phyloP scores from a whole-genome alignment of 2,329 filamentous ascomycete genomes.

The Sordariomycetes sp. region DNA sequence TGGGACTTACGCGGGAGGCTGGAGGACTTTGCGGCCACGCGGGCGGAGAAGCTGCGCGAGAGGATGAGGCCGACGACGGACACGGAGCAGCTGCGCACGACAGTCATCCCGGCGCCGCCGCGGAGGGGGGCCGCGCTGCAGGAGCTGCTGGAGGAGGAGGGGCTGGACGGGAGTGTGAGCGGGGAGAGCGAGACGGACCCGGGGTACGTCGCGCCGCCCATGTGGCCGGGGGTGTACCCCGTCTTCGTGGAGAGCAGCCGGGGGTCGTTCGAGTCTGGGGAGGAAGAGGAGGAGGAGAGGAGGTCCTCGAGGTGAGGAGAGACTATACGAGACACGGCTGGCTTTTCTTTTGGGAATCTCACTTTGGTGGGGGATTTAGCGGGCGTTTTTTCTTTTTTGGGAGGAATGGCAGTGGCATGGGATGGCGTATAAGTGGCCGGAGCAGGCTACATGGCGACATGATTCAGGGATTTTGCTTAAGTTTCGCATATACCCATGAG shows the following conservation, averaged over 20 bases:
- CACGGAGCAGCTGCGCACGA: constrained; percentile 45
- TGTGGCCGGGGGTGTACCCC: constrained; percentile 27
- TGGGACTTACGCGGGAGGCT: constrained; percentile 49
- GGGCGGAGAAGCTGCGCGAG: constrained; percentile 50
- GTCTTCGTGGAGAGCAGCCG: not conserved
- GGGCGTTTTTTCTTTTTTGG: not conserved
- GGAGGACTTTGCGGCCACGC: constrained; percentile 50
- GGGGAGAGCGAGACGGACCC: not conserved
- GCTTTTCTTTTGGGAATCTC: not conserved
- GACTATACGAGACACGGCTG: not conserved
- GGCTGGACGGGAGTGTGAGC: constrained; percentile 4
- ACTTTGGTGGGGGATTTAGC: not conserved
- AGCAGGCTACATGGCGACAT: not conserved
- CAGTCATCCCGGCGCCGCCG: constrained; percentile 50
- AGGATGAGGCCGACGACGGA: constrained; percentile 41
- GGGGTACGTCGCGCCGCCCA: constrained; percentile 17
- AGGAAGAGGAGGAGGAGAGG: not conserved
- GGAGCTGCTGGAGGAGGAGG: constrained; percentile 45
- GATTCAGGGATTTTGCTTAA: no score
- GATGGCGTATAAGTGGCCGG: not conserved
- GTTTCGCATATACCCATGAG: no score
- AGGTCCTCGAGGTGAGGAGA: not conserved
- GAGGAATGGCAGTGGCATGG: not conserved
- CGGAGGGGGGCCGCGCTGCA: constrained; percentile 45
- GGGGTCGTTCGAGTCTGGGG: not conserved